Base-by-base conservation (phyloP, 2,329 filamentous ascomycete species). In the Penicillium sumatraense region DNA sequence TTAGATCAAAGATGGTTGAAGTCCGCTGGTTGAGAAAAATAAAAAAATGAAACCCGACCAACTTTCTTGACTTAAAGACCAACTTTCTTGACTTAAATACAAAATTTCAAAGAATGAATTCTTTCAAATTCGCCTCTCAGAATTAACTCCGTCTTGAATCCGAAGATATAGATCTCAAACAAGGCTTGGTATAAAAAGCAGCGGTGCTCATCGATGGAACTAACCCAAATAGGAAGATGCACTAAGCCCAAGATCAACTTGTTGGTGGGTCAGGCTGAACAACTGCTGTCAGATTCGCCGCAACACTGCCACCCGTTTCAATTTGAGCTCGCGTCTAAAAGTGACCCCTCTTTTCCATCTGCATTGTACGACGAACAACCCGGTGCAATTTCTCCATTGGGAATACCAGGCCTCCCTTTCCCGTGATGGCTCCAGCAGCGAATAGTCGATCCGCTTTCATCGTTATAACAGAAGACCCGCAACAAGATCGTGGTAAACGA, bases 191-290 rank as follows among this genome's bases (percentile, higher is more conserved):
- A 16, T 10, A 44, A 3, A 9, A 44, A n/a, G 14, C 13, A 16
- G 16, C n/a, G 9, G 14, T 18, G 8, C 35, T 20, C 4, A 20
- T 21, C 16, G 45, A 20, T 13, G 3, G 13, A 23, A 9, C 72
- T 75, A 50, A 77, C 61, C 74, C 73, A 75, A 11, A 23, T 46
- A 53, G 52, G 52, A 50, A 50, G 13, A 31, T 54, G 52, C 46
- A 54, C 52, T 54, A 54, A 35, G 45, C 64, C 68, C 9, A 44
- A 18, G 9, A 16, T 21, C 23, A 10, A 27, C 40, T 14, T 9
- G 73, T 74, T 31, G 38, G 24, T 6, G 24, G 31, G 41, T 53
- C 40, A 23, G 42, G 24, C 41, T 44, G 40, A 31, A n/a, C 26
- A 31, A 31, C 16, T 31, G 42, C 24, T 46, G 42, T 46, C 42